Percentiles rank a stretch among this genome's conserved stretches.
Evolutionary conservation across 768 basidiomycete genomes (phyloP).

Genomic region (Russula olivacea): DNA sequence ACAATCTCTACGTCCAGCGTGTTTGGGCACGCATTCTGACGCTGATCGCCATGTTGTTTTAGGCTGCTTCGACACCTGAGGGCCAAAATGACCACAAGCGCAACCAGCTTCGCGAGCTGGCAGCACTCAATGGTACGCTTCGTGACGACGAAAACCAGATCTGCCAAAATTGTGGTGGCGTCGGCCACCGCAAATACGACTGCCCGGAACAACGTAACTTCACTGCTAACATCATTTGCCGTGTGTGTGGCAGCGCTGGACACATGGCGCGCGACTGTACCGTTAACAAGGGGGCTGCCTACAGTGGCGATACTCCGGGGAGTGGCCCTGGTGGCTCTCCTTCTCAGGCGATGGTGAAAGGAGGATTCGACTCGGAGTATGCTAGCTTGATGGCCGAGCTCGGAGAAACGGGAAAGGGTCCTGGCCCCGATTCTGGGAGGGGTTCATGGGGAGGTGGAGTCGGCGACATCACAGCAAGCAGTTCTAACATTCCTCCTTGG

Average conservation of each 20-base stretch:
- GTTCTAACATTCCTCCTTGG: conserved; percentile 84
- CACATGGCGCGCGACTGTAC: conserved; percentile 99
- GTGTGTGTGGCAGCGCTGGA: conserved; percentile 94
- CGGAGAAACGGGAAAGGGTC: conserved; percentile 68
- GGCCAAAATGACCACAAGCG: conserved; percentile 99
- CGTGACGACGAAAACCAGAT: conserved; percentile 99
- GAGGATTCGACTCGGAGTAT: conserved; percentile 96
- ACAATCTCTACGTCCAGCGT: background rate
- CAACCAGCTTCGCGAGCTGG: conserved; percentile 95
- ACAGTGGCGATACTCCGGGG: conserved; percentile 19
- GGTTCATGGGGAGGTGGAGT: conserved; percentile 56
- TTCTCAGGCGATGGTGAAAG: conserved; percentile 50
- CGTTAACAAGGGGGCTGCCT: conserved; percentile 62
- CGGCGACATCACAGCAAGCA: conserved; percentile 49
- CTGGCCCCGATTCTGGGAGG: conserved; percentile 48
- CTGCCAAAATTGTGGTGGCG: conserved; percentile 92
- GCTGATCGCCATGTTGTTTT: conserved; percentile 12
- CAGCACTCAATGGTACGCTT: conserved; percentile 95
- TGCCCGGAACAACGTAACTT: conserved; percentile 98
- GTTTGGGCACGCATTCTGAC: background rate
- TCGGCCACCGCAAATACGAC: conserved; percentile 97
- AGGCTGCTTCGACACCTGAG: conserved; percentile 99
- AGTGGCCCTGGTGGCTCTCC: conserved; percentile 53
- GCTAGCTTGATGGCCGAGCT: conserved; percentile 97
- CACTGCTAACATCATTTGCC: conserved; percentile 99